Conservation (phyloP, 2,329 filamentous ascomycete genomes). For the Aspergillus novoparasiticus region DNA sequence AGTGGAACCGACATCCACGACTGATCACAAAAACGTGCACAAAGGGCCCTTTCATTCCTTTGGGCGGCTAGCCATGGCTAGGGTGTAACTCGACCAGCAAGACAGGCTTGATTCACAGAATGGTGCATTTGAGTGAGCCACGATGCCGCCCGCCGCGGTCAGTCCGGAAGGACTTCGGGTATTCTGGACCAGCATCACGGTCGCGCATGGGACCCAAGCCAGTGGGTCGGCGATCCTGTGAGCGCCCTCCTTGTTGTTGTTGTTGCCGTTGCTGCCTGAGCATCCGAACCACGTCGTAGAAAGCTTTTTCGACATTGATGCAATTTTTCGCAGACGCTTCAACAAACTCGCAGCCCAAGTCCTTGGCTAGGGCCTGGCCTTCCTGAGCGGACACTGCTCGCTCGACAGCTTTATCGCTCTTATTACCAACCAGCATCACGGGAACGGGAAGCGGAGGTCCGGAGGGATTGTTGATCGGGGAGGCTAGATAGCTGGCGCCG, state of each 20-base stretch:
- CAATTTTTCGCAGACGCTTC: constrained; percentile 97
- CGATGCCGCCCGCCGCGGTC: constrained; percentile 42
- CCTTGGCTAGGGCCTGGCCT: constrained; percentile 85
- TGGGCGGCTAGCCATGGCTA: not conserved
- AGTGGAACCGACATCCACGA: not conserved
- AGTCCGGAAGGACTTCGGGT: constrained; percentile 42
- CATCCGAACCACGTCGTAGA: constrained; percentile 94
- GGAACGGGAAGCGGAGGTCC: constrained; percentile 69
- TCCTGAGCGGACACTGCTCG: constrained; percentile 96
- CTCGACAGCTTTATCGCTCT: constrained; percentile 94
- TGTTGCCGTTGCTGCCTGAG: constrained; percentile 78
- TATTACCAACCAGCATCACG: constrained; percentile 98
- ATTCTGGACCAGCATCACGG: constrained; percentile 41
- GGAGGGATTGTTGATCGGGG: constrained; percentile 50
- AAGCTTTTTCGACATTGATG: constrained; percentile 97
- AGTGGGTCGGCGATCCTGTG: constrained; percentile 40
- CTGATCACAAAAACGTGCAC: not conserved
- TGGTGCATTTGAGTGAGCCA: constrained; percentile 38
- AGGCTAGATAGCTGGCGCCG: constrained; percentile 53
- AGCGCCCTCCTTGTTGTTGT: constrained; percentile 40
- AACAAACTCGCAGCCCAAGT: constrained; percentile 93
- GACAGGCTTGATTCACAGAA: constrained; percentile 35
- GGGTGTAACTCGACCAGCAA: constrained; percentile 4
- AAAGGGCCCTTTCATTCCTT: not conserved
- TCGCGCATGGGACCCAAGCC: constrained; percentile 40